These are phyloP conservation scores for Bocquillonia castaneifolia DNA, from an alignment of 441 rosid genomes.

Conservation along the genomic window DNA sequence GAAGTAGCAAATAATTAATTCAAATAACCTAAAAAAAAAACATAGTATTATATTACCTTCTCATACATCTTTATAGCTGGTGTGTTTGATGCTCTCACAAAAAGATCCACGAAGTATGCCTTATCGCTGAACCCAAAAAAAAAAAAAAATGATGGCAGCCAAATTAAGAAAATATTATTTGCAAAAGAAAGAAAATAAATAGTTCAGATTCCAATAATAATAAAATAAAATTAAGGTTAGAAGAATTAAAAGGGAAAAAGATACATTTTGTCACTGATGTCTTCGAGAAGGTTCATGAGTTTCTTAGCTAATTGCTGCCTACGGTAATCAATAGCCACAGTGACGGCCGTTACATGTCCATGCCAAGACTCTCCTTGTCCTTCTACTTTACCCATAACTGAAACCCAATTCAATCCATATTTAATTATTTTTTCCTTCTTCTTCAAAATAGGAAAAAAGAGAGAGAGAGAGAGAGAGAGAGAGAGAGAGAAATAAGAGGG, in stretches of 20 bases:
- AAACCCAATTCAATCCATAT: conserved; percentile 12
- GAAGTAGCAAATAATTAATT: too few relatives aligned
- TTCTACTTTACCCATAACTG: conserved; percentile 74
- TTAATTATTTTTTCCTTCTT: not conserved
- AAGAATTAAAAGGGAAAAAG: not conserved
- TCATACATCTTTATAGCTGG: conserved; percentile 98
- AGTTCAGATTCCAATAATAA: too few relatives aligned
- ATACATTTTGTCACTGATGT: conserved; percentile 85
- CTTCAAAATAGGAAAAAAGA: not conserved
- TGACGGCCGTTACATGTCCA: conserved; percentile 72
- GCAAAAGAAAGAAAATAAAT: not conserved
- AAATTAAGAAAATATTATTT: not conserved
- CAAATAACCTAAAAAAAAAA: too few relatives aligned
- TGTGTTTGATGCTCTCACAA: conserved; percentile 89
- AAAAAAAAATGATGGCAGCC: too few relatives aligned
- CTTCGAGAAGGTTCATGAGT: conserved; percentile 88
- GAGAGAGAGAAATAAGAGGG: not conserved
- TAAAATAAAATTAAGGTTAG: too few relatives aligned
- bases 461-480: not conserved
- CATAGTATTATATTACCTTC: too few relatives aligned
- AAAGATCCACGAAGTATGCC: conserved; percentile 90
- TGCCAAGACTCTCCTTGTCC: conserved; percentile 44
- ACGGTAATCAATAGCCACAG: conserved; percentile 79
- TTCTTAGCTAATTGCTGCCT: conserved; percentile 91
- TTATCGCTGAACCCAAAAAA: conserved; percentile 52